phyloP scores from a whole-genome alignment of 2,329 filamentous ascomycete species.

The Neocatenulostroma microsporum region DNA sequence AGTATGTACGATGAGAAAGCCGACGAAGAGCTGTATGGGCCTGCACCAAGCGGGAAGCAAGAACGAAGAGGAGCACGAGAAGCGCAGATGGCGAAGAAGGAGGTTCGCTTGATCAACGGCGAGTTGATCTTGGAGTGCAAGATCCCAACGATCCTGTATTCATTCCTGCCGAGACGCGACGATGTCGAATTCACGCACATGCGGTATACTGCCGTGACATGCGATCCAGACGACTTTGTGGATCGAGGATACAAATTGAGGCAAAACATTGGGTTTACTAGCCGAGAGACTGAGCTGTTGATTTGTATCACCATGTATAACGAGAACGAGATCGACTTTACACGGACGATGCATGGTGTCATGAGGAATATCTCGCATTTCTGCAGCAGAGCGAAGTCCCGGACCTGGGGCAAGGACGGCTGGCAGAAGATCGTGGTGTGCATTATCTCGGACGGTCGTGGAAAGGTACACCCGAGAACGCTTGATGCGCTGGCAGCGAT shows the following conservation, averaged over 20 bases:
- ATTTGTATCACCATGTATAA: conserved; percentile 99
- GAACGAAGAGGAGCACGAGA: conserved; percentile 77
- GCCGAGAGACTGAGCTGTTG: conserved; percentile 87
- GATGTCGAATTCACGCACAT: conserved; percentile 97
- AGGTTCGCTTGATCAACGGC: conserved; percentile 93
- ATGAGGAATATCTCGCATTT: conserved; percentile 98
- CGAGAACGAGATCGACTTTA: conserved; percentile 94
- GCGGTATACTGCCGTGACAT: conserved; percentile 96
- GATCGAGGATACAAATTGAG: conserved; percentile 83
- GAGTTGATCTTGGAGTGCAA: conserved; percentile 98
- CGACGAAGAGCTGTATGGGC: conserved; percentile 60
- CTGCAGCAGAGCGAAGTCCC: conserved; percentile 81
- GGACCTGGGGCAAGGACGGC: conserved; percentile 92
- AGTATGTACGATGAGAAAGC: conserved; percentile 54
- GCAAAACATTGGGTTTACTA: conserved; percentile 76
- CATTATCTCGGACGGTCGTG: conserved; percentile 87
- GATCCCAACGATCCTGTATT: conserved; percentile 96
- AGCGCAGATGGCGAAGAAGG: conserved; percentile 84
- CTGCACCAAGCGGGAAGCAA: conserved; percentile 79
- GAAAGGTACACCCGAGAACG: conserved; percentile 87
- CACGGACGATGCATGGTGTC: conserved; percentile 94
- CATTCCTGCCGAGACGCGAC: conserved; percentile 85
- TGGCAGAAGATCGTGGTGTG: conserved; percentile 99
- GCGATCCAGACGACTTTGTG: conserved; percentile 90
- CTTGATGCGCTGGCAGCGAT: conserved; percentile 92